These are phyloP conservation scores for Monarda citriodora DNA, from an alignment of 305 asterid genomes.

Conservation along the genomic window DNA sequence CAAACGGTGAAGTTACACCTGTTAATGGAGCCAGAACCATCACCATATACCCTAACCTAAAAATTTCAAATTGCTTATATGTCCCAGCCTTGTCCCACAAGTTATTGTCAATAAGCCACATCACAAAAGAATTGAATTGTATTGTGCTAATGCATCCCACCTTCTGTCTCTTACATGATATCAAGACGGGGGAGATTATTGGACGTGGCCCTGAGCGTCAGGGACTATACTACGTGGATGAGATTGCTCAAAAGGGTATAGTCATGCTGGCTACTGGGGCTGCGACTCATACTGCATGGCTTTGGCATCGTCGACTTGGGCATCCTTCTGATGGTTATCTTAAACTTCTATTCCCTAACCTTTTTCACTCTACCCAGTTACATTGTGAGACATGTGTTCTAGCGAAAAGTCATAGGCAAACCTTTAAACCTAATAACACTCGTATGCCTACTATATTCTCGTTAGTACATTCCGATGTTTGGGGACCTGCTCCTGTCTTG, in stretches of 20 bases:
- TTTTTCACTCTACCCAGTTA: neutral
- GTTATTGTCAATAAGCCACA: neutral
- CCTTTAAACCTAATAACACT: neutral
- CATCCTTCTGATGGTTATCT: neutral
- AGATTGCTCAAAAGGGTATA: neutral
- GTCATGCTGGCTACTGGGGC: neutral
- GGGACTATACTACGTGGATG: neutral
- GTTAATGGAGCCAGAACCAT: no score
- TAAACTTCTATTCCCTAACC: neutral
- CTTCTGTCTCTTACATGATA: neutral
- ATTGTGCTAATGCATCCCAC: neutral
- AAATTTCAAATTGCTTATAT: neutral
- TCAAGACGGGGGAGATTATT: neutral
- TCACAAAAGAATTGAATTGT: neutral
- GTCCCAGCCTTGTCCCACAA: neutral
- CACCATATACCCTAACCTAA: no score
- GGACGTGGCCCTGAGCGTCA: no score
- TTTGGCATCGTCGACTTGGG: conserved; percentile 7
- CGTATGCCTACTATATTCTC: neutral
- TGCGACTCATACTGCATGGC: neutral
- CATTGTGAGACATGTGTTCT: neutral
- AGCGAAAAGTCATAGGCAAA: neutral
- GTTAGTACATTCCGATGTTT: conserved; percentile 8
- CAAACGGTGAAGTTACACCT: neutral
- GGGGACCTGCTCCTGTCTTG: conserved; percentile 5